Conservation (phyloP, 495 filamentous ascomycete species). For the Podospora comata region DNA sequence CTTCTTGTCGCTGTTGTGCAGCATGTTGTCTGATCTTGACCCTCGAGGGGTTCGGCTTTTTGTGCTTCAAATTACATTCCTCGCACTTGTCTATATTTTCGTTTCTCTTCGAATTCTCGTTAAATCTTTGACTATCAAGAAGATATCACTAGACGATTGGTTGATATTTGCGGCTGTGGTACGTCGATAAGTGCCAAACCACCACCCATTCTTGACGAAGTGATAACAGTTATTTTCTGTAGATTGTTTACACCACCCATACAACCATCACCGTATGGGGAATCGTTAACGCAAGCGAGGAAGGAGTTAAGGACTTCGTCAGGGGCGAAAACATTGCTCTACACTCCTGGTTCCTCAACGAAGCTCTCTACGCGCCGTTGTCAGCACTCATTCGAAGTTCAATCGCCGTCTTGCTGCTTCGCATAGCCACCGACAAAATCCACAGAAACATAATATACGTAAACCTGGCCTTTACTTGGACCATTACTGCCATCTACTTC, state of each 20-base stretch:
- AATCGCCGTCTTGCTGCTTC: conserved; percentile 42
- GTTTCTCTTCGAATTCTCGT: conserved; percentile 25
- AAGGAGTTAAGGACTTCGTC: background rate
- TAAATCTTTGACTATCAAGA: conserved; percentile 24
- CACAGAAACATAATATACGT: conserved; percentile 39
- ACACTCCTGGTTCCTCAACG: conserved; percentile 32
- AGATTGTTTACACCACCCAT: conserved; percentile 25
- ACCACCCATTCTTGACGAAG: background rate
- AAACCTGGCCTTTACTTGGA: conserved; percentile 23
- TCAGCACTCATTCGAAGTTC: conserved; percentile 40
- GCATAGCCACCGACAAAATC: conserved; percentile 30
- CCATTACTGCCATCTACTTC: conserved; percentile 35
- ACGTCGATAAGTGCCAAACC: conserved; percentile 5
- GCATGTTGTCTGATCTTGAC: conserved; percentile 19
- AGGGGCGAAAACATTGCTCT: conserved; percentile 21
- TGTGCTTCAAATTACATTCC: conserved; percentile 26
- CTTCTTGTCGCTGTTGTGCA: background rate
- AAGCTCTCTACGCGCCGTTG: conserved; percentile 35
- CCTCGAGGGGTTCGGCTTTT: conserved; percentile 27
- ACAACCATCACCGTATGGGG: conserved; percentile 23
- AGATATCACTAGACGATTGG: conserved; percentile 28
- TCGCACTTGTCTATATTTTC: conserved; percentile 26
- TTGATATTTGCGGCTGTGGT: conserved; percentile 31
- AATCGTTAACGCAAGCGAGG: conserved; percentile 15
- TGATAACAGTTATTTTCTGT: background rate